These are phyloP conservation scores for Ganoderma sinense DNA, from an alignment of 1,284 basidiomycete genomes.

Conservation along the genomic window DNA sequence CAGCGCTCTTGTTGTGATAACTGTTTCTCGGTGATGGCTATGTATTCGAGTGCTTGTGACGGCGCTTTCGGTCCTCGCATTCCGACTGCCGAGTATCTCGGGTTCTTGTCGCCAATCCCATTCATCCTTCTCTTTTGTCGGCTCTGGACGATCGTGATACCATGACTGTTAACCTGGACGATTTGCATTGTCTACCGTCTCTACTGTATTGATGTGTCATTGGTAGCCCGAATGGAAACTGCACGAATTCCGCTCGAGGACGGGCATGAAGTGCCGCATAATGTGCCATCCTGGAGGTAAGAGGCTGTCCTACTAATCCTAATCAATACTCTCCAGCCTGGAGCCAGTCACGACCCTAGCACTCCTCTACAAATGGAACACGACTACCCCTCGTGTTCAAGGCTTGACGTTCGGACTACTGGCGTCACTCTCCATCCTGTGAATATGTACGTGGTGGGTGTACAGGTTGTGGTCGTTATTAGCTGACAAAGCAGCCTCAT, in stretches of 20 bases:
- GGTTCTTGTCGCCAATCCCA: too few relatives aligned
- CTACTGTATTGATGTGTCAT: too few relatives aligned
- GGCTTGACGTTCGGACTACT: background rate
- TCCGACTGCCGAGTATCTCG: too few relatives aligned
- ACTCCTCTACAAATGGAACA: background rate
- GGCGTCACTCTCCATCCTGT: background rate
- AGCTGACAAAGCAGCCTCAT: constrained; percentile 3
- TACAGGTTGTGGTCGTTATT: background rate
- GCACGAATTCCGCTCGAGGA: too few relatives aligned
- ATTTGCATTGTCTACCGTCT: too few relatives aligned
- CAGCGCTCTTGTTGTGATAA: constrained; percentile 26
- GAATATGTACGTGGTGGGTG: background rate
- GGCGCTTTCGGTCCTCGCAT: background rate
- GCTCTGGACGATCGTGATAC: too few relatives aligned
- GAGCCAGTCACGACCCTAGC: background rate
- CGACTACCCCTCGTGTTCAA: background rate
- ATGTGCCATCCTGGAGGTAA: too few relatives aligned
- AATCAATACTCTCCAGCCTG: background rate
- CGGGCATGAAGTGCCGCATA: too few relatives aligned
- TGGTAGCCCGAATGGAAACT: too few relatives aligned
- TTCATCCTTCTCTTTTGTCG: too few relatives aligned
- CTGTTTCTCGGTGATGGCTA: background rate
- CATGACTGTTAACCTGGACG: too few relatives aligned
- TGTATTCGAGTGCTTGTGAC: background rate
- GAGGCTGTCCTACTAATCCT: too few relatives aligned